phyloP scores from a whole-genome alignment of 345 rosid species.

The Hevea brasiliensis region DNA sequence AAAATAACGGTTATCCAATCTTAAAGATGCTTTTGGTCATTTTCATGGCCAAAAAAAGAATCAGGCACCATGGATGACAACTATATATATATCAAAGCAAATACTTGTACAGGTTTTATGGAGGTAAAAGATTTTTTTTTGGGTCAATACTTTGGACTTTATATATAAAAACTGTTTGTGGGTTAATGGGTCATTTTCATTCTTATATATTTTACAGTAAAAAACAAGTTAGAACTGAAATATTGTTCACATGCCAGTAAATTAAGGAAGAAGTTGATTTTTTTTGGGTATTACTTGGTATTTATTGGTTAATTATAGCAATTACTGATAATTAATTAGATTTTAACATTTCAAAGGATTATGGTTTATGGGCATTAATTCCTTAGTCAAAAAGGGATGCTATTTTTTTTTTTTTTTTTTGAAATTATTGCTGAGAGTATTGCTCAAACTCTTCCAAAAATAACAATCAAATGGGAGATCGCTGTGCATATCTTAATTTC shows the following conservation, averaged over 20 bases:
- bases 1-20: background rate
- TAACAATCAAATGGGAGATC: no score
- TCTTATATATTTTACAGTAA: background rate
- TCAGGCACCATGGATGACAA: background rate
- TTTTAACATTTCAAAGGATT: background rate
- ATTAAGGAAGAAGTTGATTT: background rate
- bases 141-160: background rate
- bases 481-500: no score
- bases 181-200: conserved; percentile 28
- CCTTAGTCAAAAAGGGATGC: conserved; percentile 2
- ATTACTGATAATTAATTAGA: background rate
- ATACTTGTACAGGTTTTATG: background rate
- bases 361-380: background rate
- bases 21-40: background rate
- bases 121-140: background rate
- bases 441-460: no score
- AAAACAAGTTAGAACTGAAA: conserved; percentile 3
- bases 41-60: background rate
- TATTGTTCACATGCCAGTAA: background rate
- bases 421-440: no score
- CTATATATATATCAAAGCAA: background rate
- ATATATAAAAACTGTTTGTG: background rate
- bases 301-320: background rate
- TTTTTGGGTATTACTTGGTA: background rate
- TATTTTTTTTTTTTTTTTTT: no score